These are phyloP conservation scores for Bretschneidera sinensis DNA, from an alignment of 345 rosid genomes.

Conservation along the genomic window DNA sequence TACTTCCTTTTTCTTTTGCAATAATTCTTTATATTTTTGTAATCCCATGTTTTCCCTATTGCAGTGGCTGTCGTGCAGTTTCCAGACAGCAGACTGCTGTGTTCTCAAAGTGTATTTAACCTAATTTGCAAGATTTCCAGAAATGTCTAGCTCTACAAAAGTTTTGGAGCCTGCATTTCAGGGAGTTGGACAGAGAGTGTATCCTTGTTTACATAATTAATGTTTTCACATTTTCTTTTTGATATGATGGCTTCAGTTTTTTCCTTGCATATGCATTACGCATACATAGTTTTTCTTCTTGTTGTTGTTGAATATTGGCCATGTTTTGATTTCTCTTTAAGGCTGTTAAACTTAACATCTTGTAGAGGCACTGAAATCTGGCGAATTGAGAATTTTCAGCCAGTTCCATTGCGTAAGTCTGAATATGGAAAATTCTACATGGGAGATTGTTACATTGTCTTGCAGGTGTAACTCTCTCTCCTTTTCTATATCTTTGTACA, in stretches of 20 bases:
- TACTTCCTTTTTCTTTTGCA: not conserved
- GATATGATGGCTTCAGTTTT: slow-evolving; percentile 8
- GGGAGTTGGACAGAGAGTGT: slow-evolving; percentile 93
- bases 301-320: not conserved
- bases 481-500: too few relatives aligned
- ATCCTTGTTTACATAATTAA: slow-evolving; percentile 38
- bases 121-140: slow-evolving; percentile 15
- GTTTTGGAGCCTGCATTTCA: slow-evolving; percentile 92
- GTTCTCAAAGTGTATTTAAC: slow-evolving; percentile 4
- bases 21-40: not conserved
- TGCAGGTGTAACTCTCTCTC: slow-evolving; percentile 53
- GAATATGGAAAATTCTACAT: slow-evolving; percentile 93
- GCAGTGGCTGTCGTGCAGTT: slow-evolving; percentile 15
- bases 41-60: slow-evolving; percentile 10
- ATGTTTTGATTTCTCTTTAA: slow-evolving; percentile 17
- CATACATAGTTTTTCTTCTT: not conserved
- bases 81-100: slow-evolving; percentile 11
- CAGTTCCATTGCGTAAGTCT: slow-evolving; percentile 74
- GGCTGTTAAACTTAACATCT: slow-evolving; percentile 56
- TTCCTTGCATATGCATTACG: slow-evolving; percentile 16
- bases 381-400: slow-evolving; percentile 96
- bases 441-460: slow-evolving; percentile 91
- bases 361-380: slow-evolving; percentile 91
- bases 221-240: slow-evolving; percentile 2
- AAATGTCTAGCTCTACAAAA: slow-evolving; percentile 80